Evolutionary conservation across 495 filamentous ascomycete genomes (phyloP).

Genomic region (Lophium mytilinum): DNA sequence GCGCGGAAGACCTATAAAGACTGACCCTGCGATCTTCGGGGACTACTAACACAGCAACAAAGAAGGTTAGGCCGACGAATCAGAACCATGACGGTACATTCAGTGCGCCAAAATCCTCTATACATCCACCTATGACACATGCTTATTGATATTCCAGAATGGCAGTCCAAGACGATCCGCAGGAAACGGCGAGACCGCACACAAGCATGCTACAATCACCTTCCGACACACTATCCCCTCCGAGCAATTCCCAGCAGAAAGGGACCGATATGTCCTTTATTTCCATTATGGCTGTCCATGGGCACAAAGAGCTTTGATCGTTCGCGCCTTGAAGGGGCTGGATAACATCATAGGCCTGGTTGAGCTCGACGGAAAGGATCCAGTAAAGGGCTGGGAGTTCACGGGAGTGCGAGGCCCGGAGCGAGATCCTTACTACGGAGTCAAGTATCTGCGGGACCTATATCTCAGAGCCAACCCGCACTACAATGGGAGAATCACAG

Average conservation of each 20-base stretch:
- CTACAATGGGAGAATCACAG: constrained; percentile 53
- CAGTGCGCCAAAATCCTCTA: too few relatives aligned
- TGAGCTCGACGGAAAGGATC: constrained; percentile 51
- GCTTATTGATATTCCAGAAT: too few relatives aligned
- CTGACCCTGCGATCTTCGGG: too few relatives aligned
- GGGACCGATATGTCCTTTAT: constrained; percentile 73
- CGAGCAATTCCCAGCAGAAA: constrained; percentile 57
- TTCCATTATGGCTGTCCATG: constrained; percentile 71
- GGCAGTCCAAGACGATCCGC: too few relatives aligned
- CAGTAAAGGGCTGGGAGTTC: constrained; percentile 71
- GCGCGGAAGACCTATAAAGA: too few relatives aligned
- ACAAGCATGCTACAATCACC: constrained; percentile 6
- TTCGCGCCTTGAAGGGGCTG: constrained; percentile 70
- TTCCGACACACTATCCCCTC: constrained; percentile 31
- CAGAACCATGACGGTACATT: too few relatives aligned
- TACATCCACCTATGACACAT: too few relatives aligned
- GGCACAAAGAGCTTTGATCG: constrained; percentile 72
- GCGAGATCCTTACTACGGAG: constrained; percentile 35
- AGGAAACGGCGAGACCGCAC: too few relatives aligned
- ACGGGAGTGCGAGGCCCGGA: constrained; percentile 22
- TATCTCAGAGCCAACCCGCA: constrained; percentile 54
- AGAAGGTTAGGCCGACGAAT: too few relatives aligned
- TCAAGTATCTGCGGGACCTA: constrained; percentile 51
- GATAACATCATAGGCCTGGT: constrained; percentile 63
- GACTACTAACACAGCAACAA: too few relatives aligned